phyloP scores from a whole-genome alignment of 2,329 filamentous ascomycete species.

The Colletotrichum filicis region DNA sequence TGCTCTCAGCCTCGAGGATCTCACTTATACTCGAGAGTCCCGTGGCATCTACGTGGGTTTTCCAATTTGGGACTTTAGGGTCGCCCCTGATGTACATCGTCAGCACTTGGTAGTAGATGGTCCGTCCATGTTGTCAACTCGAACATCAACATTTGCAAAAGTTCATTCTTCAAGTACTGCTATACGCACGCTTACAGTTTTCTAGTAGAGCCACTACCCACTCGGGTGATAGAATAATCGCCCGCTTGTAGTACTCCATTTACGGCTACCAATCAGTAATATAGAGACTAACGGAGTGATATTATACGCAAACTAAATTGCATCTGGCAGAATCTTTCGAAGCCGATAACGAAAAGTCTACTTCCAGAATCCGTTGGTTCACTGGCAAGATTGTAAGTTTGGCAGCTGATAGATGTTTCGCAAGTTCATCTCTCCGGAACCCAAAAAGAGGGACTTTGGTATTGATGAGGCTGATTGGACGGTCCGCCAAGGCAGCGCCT shows the following conservation, averaged over 20 bases:
- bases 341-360: neutral
- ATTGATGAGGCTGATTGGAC: neutral
- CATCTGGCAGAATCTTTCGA: neutral
- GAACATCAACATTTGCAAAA: neutral
- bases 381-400: neutral
- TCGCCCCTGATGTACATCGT: neutral
- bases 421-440: neutral
- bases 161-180: neutral
- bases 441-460: neutral
- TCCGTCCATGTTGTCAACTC: neutral
- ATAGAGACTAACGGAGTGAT: neutral
- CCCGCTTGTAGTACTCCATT: too few species aligned
- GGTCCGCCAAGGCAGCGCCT: neutral
- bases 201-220: neutral
- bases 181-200: neutral
- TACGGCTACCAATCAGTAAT: neutral
- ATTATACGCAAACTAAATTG: neutral
- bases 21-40: neutral
- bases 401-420: neutral
- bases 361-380: neutral
- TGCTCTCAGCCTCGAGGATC: neutral
- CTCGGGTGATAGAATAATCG: neutral
- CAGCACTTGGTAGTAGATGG: neutral
- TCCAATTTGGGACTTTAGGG: neutral
- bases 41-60: neutral